Conservation (phyloP, 345 rosid genomes). For the Brassica rapa region DNA sequence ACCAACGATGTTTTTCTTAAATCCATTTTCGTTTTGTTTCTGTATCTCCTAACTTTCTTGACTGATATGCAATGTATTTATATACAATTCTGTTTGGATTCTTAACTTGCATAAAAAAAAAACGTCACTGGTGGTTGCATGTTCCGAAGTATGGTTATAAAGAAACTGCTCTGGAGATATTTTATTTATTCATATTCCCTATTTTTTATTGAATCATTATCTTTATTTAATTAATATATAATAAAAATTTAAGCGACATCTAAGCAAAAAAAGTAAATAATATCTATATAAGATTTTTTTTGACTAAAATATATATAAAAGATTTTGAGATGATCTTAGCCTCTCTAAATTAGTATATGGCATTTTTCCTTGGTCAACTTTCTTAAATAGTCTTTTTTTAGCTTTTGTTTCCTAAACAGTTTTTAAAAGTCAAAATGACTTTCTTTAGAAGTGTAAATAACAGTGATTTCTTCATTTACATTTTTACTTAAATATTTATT, state of each 20-base stretch:
- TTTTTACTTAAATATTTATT: neutral
- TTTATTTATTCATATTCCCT: neutral
- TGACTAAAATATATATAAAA: neutral
- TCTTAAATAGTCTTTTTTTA: neutral
- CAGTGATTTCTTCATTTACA: neutral
- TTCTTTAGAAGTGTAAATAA: neutral
- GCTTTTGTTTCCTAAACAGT: neutral
- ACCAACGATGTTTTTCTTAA: constrained; percentile 22
- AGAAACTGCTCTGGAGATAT: neutral
- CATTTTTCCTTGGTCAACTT: neutral
- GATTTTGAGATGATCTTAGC: neutral
- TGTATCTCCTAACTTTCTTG: neutral
- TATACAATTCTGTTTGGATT: neutral
- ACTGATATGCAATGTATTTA: too few species aligned
- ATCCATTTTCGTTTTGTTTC: neutral
- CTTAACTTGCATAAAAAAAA: neutral
- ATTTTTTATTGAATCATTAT: too few species aligned
- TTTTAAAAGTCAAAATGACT: neutral
- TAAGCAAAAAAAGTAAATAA: too few species aligned
- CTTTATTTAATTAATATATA: too few species aligned
- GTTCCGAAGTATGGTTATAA: neutral
- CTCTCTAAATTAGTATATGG: neutral
- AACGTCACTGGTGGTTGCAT: neutral
- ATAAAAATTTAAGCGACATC: too few species aligned
- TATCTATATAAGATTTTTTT: too few species aligned